A percentile compares a stretch with the other conserved stretches of the same genome.
These are phyloP conservation scores for Lyophyllum decastes DNA, from an alignment of 768 basidiomycete species.

Conservation along the genomic window DNA sequence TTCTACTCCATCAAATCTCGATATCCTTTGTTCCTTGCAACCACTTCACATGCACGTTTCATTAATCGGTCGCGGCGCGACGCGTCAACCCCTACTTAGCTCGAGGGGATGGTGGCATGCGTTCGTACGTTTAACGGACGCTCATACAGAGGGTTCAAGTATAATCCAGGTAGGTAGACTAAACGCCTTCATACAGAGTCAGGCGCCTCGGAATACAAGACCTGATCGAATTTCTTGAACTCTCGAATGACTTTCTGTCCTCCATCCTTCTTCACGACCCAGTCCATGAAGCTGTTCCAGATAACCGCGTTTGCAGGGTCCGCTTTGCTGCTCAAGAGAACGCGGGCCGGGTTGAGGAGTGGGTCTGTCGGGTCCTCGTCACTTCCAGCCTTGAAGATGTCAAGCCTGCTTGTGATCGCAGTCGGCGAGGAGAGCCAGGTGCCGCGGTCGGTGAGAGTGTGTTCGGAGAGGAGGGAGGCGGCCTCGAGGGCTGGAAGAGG, in stretches of 20 bases:
- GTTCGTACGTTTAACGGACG: too few relatives aligned
- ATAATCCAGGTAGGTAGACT: too few relatives aligned
- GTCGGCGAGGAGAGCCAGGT: slow-evolving; percentile 45
- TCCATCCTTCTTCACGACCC: slow-evolving; percentile 40
- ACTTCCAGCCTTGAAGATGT: slow-evolving; percentile 41
- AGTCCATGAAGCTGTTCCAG: slow-evolving; percentile 41
- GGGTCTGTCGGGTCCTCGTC: slow-evolving; percentile 38
- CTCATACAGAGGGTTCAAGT: too few relatives aligned
- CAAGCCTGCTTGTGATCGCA: slow-evolving; percentile 30
- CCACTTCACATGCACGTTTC: too few relatives aligned
- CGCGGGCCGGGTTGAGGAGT: slow-evolving; percentile 44
- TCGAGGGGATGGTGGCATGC: too few relatives aligned
- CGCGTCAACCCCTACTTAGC: too few relatives aligned
- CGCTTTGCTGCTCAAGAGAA: slow-evolving; percentile 36
- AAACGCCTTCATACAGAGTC: too few relatives aligned
- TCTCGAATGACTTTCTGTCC: slow-evolving; percentile 44
- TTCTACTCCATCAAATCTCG: too few relatives aligned
- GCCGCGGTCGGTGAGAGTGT: slow-evolving; percentile 55
- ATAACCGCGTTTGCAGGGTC: slow-evolving; percentile 26
- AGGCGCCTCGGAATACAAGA: slow-evolving; percentile 32
- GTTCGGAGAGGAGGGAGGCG: slow-evolving; percentile 48
- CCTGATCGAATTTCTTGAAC: slow-evolving; percentile 36
- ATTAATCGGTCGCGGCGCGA: too few relatives aligned
- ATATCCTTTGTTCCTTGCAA: too few relatives aligned
- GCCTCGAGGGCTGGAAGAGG: slow-evolving; percentile 50